Base-by-base conservation (phyloP, 352 stramenopile genomes). In the Phytophthora chlamydospora region DNA sequence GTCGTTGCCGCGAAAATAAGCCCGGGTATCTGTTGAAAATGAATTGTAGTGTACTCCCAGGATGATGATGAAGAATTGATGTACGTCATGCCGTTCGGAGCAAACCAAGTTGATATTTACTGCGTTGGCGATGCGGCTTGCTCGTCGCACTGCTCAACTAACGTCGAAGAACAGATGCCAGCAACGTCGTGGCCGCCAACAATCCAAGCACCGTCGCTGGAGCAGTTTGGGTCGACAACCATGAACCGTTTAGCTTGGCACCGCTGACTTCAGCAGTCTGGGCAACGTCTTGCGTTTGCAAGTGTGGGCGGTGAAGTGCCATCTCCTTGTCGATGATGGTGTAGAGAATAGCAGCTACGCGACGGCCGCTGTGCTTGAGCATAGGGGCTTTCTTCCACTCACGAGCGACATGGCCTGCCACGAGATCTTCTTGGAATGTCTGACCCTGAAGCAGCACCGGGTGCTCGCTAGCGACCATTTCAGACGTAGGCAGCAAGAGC, bases 311-410 rank as follows among this genome's bases (percentile, higher is more conserved):
- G 21, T 77, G 67, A 13, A 59, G 59, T 40, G 84, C 80, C 50
- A 95, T 79, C 60, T 95, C 86, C 49, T 91, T 80, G 55, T 93
- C 86, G 32, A 95, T 95, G 62, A 95, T 91, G 21, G 78, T 83
- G 45, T 95, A 95, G 45, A 95, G 76, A 72, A 95, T 95, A 6
- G 74, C 77, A 29, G 83, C 73, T 19, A 95, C 83, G 44, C 85
- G 84, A 50, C 81, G 76, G 14, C 84, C 86, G 47, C 78, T 87
- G 67, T 95, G 86, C 51, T 93, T 92, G 66, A 95, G 89, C 86
- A 95, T 95, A 3, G 73, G 77, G 27, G 81, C 65, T 50, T 95
- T 95, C 45, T 93, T 78, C 86, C 86, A 95, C 48, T 95, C 84
- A 11, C 69, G 72, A 24, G 62, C 46, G 17, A 80, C 71, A 32